Evolutionary conservation across 2,329 filamentous ascomycete genomes (phyloP), one percentile per base, ranked within the genome.

Genomic region (Fusarium miscanthi): DNA sequence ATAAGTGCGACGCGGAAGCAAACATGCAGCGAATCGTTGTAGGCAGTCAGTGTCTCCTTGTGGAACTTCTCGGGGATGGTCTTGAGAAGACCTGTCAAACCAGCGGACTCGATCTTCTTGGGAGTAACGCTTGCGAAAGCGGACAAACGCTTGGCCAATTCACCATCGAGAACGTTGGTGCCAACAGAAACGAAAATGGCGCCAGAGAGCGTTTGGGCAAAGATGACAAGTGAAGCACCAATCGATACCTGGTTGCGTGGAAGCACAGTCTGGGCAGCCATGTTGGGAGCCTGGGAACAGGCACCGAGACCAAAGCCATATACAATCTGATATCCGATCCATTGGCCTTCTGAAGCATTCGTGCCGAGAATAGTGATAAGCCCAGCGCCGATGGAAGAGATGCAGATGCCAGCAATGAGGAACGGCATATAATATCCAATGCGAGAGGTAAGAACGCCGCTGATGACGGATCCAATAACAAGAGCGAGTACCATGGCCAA

Each of bases 1-100:
- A 87, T 86, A 11, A 88, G 81, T 5, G 83, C 84, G 9, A 91
- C 85, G 61, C 88, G 87, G 76, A 89, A 91, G 85, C 85, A 66
- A 84, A 78, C 6, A 38, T 82, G 84, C 14, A 92, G 74, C 0
- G 88, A 85, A 12, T 79, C 72, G 73, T 91, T 91, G 80, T 92
- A 92, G 1, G 86, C 87, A 14, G 62, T 30, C 25, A 78, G 49
- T 12, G 74, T 51, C 38, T 49, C 52, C 4, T 38, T 30, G n/a
- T 60, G 66, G n/a, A 69, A 52, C 30, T 49, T 49, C 4, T 43
- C 27, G 11, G 61, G 66, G 16, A 65, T 57, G 19, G 58, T 49
- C n/a, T 49, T 35, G 7, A 66, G 38, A 31, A 71, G 52, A 8
- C 53, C 37, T 16, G 60, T 66, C 19, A 66, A 54, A 31, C 65